Evolutionary conservation across 2,329 filamentous ascomycete species (phyloP), one percentile per base, ranked within the genome.

Genomic region (Lachnellula arida): DNA sequence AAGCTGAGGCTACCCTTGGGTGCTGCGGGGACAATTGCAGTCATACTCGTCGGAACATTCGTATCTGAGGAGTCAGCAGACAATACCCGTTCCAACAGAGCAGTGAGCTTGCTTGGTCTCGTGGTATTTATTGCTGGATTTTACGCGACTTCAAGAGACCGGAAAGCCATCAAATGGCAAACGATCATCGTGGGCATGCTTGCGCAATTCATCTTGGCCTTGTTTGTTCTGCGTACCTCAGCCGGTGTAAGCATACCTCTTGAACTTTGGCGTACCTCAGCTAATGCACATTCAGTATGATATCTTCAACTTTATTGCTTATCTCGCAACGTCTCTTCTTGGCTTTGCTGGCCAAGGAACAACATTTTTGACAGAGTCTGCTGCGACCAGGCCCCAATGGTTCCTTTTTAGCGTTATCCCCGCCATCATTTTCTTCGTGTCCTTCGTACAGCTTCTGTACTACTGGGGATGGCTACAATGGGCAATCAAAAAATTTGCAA

Each of bases 351-450:
- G 77, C 17, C 71, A 89, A 34, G 92, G 92, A 70, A 82, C 89
- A 0, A 70, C 72, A 0, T 97, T 96, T 76, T 73, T 97, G 64
- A 87, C 85, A 0, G 74, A 76, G 14, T 53, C 65, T 0, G 70
- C 72, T 7, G 75, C 78, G 5, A 68, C 75, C 3, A 37, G 72
- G 3, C 67, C 78, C 1, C 63, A 66, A 4, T 91, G 81, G 81
- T 96, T 96, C 81, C 78, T 96, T 60, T 79, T 87, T 49, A 76
- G 79, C 49, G 91, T 96, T 60, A 80, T 95, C n/a, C 91, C 92
- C 0, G 86, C 92, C 66, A 95, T 97, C 73, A 90, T 96, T 76
- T 97, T 96, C 83, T 96, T 97, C 82, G 88, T 96, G 56, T 85
- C 91, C 1, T 78, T 96, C n/a, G 90, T 96, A 25, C 89, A 95